Conservation (phyloP, 1,139 yeast species). For the Geotrichum citri-aurantii region DNA sequence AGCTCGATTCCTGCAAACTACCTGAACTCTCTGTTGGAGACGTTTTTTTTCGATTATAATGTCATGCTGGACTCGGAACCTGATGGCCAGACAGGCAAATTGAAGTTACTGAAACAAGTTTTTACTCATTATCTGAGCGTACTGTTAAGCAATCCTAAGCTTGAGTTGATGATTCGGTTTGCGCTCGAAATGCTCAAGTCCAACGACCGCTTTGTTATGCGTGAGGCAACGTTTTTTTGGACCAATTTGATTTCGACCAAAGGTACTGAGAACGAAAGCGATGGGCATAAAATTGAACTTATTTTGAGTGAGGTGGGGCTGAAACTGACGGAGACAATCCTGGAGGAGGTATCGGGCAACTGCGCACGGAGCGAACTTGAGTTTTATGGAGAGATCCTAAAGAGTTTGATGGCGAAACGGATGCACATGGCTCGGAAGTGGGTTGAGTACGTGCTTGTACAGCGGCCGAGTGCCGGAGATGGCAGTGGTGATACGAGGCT, state of each 20-base stretch:
- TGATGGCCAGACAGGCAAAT: constrained; percentile 25
- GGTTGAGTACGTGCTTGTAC: constrained; percentile 40
- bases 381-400: constrained; percentile 49
- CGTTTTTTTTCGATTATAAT: constrained; percentile 21
- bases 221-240: constrained; percentile 38
- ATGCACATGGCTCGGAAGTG: constrained; percentile 45
- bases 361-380: constrained; percentile 61
- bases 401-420: constrained; percentile 49
- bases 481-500: constrained; percentile 21
- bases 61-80: constrained; percentile 24
- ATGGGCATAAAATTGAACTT: constrained; percentile 5
- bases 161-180: constrained; percentile 24
- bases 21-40: constrained; percentile 21
- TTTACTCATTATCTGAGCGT: constrained; percentile 18
- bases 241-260: constrained; percentile 33
- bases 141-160: constrained; percentile 21
- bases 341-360: constrained; percentile 34
- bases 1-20: constrained; percentile 15
- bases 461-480: constrained; percentile 26
- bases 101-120: constrained; percentile 28
- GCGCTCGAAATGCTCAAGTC: constrained; percentile 44
- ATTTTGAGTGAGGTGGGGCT: constrained; percentile 25
- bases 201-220: constrained; percentile 60
- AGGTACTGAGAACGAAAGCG: constrained; percentile 13
- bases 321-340: constrained; percentile 24